Base-by-base conservation (phyloP, 768 basidiomycete species). In the Tephrocybe rancida region DNA sequence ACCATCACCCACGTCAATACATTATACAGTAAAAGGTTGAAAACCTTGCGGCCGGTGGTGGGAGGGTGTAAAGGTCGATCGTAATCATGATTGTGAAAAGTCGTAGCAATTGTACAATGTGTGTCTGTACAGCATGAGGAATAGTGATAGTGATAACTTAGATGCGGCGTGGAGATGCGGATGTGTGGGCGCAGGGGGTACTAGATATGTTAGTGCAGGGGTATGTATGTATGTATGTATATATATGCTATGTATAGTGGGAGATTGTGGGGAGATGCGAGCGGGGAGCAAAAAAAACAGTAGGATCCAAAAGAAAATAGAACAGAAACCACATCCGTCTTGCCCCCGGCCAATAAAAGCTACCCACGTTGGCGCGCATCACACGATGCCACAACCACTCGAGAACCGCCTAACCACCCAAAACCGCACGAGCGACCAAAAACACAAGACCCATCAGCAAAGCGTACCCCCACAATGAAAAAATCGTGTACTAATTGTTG, bases 371-470 rank as follows among this genome's bases (percentile, higher is more conserved):
- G n/a, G n/a, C n/a, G n/a, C n/a, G n/a, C 34, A 29, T 58, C 42
- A 79, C 14, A 78, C 58, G 59, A 88, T 77, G 16, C 78, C 76
- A 66, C 88, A 90, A 35, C 88, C 88, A 59, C 77, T 82, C 57
- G 84, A 78, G 66, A 88, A 89, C 88, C 88, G 89, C 87, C 87
- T 89, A 67, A 56, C 21, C 18, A 54, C 50, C 49, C 63, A 67
- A 68, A 61, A 54, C 57, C 57, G 59, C 67, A 73, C 61, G 61
- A 48, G 49, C 62, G 62, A 54, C 58, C 61, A 57, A 67, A 68
- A 70, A 67, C 63, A 67, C 54, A 56, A 58, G 11, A 38, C 48
- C 56, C 65, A 56, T 66, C 48, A 50, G 50, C 38, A 60, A 7
- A 9, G 11, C 35, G 4, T 13, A 37, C 35, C 48, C 48, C 66